Base-by-base conservation (phyloP, 179 eudicot genomes). In the Actinidia chinensis region DNA sequence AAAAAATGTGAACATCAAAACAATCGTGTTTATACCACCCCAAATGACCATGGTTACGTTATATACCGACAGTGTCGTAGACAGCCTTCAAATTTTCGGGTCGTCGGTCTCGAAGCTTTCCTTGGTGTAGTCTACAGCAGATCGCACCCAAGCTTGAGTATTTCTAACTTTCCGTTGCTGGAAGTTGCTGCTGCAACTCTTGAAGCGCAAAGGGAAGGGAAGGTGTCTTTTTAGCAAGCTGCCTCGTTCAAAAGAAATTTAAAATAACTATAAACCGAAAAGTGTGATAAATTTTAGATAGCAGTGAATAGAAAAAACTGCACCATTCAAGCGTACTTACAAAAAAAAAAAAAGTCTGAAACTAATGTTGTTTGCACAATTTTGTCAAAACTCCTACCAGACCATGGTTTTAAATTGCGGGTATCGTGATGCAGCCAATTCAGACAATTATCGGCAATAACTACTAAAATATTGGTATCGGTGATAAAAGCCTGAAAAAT, bases 181-280 rank as follows among this genome's bases (percentile, higher is more conserved):
- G 99, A 85, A 40, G 99, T 95, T 40, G 99, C 99, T n/a, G n/a
- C n/a, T 76, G 98, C 99, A 40, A 94, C 93, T 84, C 77, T 92
- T 64, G 98, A 95, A 56, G 99, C 98, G 59, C 96, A 97, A 86
- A 93, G 92, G n/a, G n/a, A n/a, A n/a, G n/a, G n/a, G n/a, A n/a
- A n/a, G n/a, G n/a, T n/a, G 92, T 97, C 61, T 95, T 91, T 70
- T 94, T 95, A 0, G 99, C 99, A 5, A 94, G 80, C 99, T 95
- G 89, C 82, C 33, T 12, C 70, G 46, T 59, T 18, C 55, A 68
- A 13, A 18, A 63, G 40, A 73, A 42, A 4, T 14, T 76, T 42
- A 14, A 15, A 2, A 17, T 5, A n/a, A 14, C 50, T 25, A 36
- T 17, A 4, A 70, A 22, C 40, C 1, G 28, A 9, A 70, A 71